Conservation (phyloP, 2,329 filamentous ascomycete species). For the Penicillium verrucosum region DNA sequence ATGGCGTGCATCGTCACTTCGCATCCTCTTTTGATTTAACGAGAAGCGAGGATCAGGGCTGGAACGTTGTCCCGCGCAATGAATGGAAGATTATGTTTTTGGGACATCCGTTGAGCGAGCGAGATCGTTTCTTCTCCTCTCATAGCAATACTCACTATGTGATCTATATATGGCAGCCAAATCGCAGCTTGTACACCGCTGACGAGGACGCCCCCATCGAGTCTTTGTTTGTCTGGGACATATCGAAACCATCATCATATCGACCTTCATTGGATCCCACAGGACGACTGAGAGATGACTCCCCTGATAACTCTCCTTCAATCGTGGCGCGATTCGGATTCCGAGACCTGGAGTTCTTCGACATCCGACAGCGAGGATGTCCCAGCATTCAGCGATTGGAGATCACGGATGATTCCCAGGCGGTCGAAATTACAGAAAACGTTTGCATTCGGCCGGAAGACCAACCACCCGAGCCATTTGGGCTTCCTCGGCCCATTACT, state of each 20-base stretch:
- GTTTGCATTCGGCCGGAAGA: slow-evolving; percentile 44
- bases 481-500: slow-evolving; percentile 22
- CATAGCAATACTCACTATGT: slow-evolving; percentile 60
- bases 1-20: slow-evolving; percentile 56
- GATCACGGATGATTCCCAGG: slow-evolving; percentile 48
- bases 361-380: slow-evolving; percentile 51
- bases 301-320: slow-evolving; percentile 38
- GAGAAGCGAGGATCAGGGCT: slow-evolving; percentile 26
- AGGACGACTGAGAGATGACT: slow-evolving; percentile 33
- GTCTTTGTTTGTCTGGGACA: slow-evolving; percentile 59
- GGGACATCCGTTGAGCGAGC: slow-evolving; percentile 53
- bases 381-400: slow-evolving; percentile 52
- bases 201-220: slow-evolving; percentile 58
- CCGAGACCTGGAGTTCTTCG: slow-evolving; percentile 52
- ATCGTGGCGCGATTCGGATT: slow-evolving; percentile 52
- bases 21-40: slow-evolving; percentile 57
- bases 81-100: slow-evolving; percentile 62
- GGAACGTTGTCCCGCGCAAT: slow-evolving; percentile 51
- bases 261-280: slow-evolving; percentile 51
- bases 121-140: slow-evolving; percentile 61
- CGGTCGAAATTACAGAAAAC: slow-evolving; percentile 57
- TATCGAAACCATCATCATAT: slow-evolving; percentile 50
- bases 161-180: slow-evolving; percentile 61
- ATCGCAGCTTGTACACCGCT: slow-evolving; percentile 52
- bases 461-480: slow-evolving; percentile 43